phyloP scores from a whole-genome alignment of 2,329 filamentous ascomycete species.

The Neofusicoccum sp. region DNA sequence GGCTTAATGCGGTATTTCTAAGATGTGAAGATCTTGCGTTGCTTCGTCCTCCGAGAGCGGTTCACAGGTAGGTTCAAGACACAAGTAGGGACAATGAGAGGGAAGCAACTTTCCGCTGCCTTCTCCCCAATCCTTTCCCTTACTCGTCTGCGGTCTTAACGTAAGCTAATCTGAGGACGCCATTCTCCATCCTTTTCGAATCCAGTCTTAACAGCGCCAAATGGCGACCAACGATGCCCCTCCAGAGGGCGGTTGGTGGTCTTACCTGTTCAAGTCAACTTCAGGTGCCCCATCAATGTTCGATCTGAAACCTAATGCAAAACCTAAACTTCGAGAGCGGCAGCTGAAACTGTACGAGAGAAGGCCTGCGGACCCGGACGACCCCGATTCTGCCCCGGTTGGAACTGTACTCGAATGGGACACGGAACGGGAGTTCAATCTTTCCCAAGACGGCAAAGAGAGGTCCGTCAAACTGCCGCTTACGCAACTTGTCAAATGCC shows the following conservation, averaged over 20 bases:
- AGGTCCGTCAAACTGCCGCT: background rate
- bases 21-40: background rate
- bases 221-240: background rate
- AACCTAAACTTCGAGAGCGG: background rate
- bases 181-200: too few species aligned
- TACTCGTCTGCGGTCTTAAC: background rate
- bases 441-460: background rate
- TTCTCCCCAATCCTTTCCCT: background rate
- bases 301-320: background rate
- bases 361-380: background rate
- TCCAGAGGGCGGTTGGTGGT: background rate
- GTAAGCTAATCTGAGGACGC: background rate
- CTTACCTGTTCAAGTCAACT: background rate
- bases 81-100: background rate
- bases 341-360: background rate
- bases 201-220: background rate
- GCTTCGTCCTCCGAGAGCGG: slow-evolving; percentile 1
- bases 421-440: background rate
- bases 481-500: background rate
- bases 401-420: background rate
- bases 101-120: background rate
- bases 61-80: background rate
- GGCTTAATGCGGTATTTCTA: background rate
- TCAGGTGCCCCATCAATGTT: background rate
- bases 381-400: background rate